Conservation (phyloP, 305 asterid species). For the Rubia tinctorum region DNA sequence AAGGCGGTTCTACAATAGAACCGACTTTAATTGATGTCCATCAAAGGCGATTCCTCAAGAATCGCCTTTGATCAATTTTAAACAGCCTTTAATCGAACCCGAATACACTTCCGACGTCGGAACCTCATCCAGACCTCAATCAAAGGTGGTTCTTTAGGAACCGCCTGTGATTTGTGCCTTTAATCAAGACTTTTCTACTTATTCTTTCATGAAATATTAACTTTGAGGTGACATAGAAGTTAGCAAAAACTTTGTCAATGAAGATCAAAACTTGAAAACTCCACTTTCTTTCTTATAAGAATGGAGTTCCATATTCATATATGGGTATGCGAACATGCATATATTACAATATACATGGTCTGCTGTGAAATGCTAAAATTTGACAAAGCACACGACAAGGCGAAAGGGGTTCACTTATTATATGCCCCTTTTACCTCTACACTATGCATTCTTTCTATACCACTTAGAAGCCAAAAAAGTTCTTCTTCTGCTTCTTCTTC, state of each 20-base stretch:
- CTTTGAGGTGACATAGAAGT: neutral
- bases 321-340: neutral
- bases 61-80: too few relatives aligned
- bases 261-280: neutral
- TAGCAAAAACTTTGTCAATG: neutral
- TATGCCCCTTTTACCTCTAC: constrained; percentile 16
- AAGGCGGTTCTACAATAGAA: too few relatives aligned
- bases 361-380: neutral
- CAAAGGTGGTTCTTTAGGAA: neutral
- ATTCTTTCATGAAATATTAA: neutral
- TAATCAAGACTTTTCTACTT: too few relatives aligned
- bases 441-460: constrained; percentile 1
- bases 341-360: constrained; percentile 14
- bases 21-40: too few relatives aligned
- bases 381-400: constrained; percentile 7
- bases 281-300: neutral
- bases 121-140: too few relatives aligned
- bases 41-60: too few relatives aligned
- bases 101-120: too few relatives aligned
- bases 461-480: constrained; percentile 47
- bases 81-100: too few relatives aligned
- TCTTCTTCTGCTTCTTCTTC: constrained; percentile 59
- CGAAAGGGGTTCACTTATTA: neutral
- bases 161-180: too few relatives aligned
- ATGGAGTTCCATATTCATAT: constrained; percentile 6